Conservation (phyloP, 805 yeast species). For the Cyberlindnera lachancei region DNA sequence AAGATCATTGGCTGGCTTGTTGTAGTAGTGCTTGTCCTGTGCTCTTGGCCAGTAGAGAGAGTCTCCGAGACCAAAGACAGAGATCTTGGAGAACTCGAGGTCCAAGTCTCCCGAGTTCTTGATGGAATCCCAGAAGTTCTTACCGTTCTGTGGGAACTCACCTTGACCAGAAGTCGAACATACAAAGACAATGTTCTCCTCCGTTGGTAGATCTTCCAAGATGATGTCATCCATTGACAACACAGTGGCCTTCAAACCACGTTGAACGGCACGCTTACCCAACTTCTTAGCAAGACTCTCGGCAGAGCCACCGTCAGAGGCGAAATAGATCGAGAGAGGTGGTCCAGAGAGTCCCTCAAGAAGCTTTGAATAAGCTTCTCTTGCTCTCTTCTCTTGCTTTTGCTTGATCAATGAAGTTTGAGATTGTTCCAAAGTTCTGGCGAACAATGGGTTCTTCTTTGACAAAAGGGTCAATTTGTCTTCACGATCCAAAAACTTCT, state of each 20-base stretch:
- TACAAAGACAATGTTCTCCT: constrained; percentile 44
- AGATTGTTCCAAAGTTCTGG: constrained; percentile 60
- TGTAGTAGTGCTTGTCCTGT: constrained; percentile 89
- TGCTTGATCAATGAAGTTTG: constrained; percentile 54
- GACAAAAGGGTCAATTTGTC: constrained; percentile 78
- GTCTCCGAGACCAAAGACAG: constrained; percentile 89
- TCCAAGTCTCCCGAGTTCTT: constrained; percentile 63
- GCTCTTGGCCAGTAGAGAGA: constrained; percentile 97
- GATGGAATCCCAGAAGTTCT: constrained; percentile 66
- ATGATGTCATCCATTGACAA: constrained; percentile 56
- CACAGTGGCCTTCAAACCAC: constrained; percentile 42
- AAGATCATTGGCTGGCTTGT: constrained; percentile 81
- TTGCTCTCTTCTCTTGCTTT: constrained; percentile 60
- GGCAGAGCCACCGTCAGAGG: constrained; percentile 89
- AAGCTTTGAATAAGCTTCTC: constrained; percentile 66
- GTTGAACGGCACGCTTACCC: constrained; percentile 48
- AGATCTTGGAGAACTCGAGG: constrained; percentile 55
- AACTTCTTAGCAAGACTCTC: constrained; percentile 71
- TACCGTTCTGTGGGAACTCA: constrained; percentile 75
- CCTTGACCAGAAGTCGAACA: constrained; percentile 97
- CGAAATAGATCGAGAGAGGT: constrained; percentile 68
- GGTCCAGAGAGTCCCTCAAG: constrained; percentile 89
- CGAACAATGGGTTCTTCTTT: constrained; percentile 61
- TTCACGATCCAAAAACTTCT: constrained; percentile 80
- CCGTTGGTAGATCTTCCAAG: constrained; percentile 45